phyloP scores from a whole-genome alignment of 495 filamentous ascomycete genomes.

The Margaritispora aquatica region DNA sequence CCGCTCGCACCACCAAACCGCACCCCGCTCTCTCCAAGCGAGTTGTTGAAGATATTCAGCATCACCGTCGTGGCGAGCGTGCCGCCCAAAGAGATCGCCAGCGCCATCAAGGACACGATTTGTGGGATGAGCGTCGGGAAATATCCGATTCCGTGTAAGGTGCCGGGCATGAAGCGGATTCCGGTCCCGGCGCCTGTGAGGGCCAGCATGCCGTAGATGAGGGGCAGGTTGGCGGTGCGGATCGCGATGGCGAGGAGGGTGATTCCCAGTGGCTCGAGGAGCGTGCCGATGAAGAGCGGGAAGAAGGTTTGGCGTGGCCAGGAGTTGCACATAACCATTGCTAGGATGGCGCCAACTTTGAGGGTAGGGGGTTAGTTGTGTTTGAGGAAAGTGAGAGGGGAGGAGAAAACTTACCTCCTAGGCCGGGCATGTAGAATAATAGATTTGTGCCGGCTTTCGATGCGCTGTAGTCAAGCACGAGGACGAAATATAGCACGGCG shows the following conservation, averaged over 20 bases:
- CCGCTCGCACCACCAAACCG: constrained; percentile 6
- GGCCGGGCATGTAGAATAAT: constrained; percentile 38
- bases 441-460: constrained; percentile 44
- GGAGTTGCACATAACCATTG: constrained; percentile 48
- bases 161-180: constrained; percentile 38
- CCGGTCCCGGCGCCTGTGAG: constrained; percentile 52
- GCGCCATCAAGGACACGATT: constrained; percentile 43
- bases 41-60: constrained; percentile 56
- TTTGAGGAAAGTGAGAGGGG: not conserved
- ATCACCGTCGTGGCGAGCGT: constrained; percentile 52
- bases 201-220: constrained; percentile 55
- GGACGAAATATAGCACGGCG: constrained; percentile 51
- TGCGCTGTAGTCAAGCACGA: constrained; percentile 41
- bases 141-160: constrained; percentile 47
- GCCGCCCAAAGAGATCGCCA: constrained; percentile 50
- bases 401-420: constrained; percentile 22
- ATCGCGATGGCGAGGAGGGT: constrained; percentile 43
- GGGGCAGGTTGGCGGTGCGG: constrained; percentile 25
- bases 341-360: constrained; percentile 42
- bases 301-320: constrained; percentile 50
- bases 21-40: constrained; percentile 18
- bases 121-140: constrained; percentile 44
- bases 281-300: constrained; percentile 41
- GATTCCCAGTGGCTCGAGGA: constrained; percentile 41
- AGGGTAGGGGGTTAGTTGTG: constrained; percentile 10